These are phyloP conservation scores for Isabelozyma pseudorhagii DNA, from an alignment of 805 yeast genomes.

Conservation along the genomic window DNA sequence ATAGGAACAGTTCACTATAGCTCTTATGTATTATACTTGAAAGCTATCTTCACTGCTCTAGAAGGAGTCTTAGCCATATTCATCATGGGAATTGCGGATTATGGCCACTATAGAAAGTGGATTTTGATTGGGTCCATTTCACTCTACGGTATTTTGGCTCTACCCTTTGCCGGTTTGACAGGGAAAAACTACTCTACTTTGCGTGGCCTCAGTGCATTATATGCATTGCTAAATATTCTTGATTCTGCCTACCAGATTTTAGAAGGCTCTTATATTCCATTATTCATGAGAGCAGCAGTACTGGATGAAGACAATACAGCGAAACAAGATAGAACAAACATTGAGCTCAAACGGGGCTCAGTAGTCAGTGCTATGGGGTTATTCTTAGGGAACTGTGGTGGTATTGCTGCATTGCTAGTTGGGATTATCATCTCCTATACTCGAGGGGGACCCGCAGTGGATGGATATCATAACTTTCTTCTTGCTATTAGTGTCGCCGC, in stretches of 20 bases:
- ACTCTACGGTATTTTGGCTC: conserved; percentile 29
- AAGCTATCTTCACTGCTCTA: conserved; percentile 34
- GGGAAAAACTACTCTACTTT: conserved; percentile 15
- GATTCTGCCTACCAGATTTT: conserved; percentile 32
- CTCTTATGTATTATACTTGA: conserved; percentile 35
- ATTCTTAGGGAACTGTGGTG: conserved; percentile 34
- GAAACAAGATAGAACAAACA: conserved; percentile 1
- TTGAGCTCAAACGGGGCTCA: conserved; percentile 27
- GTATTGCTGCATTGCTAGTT: conserved; percentile 31
- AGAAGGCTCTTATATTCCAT: conserved; percentile 39
- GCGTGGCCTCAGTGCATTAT: conserved; percentile 24
- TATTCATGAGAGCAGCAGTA: conserved; percentile 31
- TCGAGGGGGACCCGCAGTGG: conserved; percentile 16
- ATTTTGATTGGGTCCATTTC: conserved; percentile 27
- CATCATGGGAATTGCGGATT: conserved; percentile 40
- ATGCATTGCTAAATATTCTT: conserved; percentile 23
- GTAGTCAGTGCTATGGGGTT: conserved; percentile 37
- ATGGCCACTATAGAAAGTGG: conserved; percentile 32
- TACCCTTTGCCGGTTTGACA: conserved; percentile 33
- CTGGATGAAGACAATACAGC: no score
- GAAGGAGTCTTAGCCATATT: conserved; percentile 34
- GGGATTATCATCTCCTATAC: conserved; percentile 36
- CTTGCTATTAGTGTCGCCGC: conserved; percentile 40
- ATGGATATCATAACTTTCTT: conserved; percentile 31
- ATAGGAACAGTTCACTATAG: conserved; percentile 27